Evolutionary conservation across 108 stramenopile species (phyloP).

Genomic region (Cyclotella choctawhatcheeana): DNA sequence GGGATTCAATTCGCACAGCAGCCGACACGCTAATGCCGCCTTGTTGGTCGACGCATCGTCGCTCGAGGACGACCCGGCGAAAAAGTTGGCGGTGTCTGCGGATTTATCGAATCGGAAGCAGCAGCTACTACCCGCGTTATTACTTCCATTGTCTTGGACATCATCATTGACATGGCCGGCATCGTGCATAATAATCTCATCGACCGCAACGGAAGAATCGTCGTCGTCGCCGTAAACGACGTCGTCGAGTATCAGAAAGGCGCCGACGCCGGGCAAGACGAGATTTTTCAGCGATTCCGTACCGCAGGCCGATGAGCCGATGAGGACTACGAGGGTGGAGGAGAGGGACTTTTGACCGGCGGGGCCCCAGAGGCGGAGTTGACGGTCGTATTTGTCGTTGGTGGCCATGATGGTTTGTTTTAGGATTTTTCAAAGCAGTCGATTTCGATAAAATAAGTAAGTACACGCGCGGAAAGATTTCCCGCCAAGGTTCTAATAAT

Average conservation of each 20-base stretch:
- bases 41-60: no score
- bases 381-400: slow-evolving; percentile 98
- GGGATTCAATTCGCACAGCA: slow-evolving; percentile 81
- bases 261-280: slow-evolving; percentile 96
- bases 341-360: slow-evolving; percentile 86
- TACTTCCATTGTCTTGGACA: no score
- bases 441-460: no score
- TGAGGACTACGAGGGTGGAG: slow-evolving; percentile 69
- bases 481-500: no score
- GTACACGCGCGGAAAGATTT: no score
- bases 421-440: no score
- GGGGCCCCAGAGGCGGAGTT: slow-evolving; percentile 98
- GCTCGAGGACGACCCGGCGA: no score
- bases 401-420: slow-evolving; percentile 85
- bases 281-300: slow-evolving; percentile 99
- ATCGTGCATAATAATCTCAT: slow-evolving; percentile 29
- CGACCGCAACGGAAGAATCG: neutral
- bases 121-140: no score
- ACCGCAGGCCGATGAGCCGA: slow-evolving; percentile 89
- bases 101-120: neutral
- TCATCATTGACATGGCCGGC: slow-evolving; percentile 25
- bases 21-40: slow-evolving; percentile 35
- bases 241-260: slow-evolving; percentile 91
- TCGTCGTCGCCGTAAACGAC: slow-evolving; percentile 5
- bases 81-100: slow-evolving; percentile 70